Evolutionary conservation across 257 asterid species (phyloP), one percentile per base, ranked within the genome.

Genomic region (Datura wrightii): DNA sequence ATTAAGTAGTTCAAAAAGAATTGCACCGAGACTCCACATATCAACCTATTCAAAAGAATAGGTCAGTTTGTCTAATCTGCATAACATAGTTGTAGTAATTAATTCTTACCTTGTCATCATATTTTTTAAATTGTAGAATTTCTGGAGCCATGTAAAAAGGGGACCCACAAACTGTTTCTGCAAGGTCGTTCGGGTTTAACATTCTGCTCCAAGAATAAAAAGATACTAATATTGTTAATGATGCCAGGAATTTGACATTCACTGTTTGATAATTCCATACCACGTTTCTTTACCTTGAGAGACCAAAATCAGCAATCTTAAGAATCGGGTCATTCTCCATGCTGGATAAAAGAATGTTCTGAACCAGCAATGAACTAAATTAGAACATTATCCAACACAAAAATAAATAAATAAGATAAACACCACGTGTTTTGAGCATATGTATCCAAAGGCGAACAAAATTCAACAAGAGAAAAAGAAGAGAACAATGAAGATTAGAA

Each of bases 111-210:
- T 90, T 92, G 18, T 81, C 86, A 80, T 90, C 86, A 70, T 90
- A 90, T 80, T 80, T 90, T 86, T 87, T 91, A 71, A 92, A 92
- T 84, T 89, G 90, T 50, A 92, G 88, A 84, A 92, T 84, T 87
- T 92, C 93, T 42, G 93, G 93, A 87, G 93, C 92, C 93, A 92
- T 92, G 90, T 90, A 90, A 56, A 89, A 85, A 65, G 90, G 90
- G 46, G 94, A 86, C 7, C 94, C 92, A 82, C 94, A 90, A 44
- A 89, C 92, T 19, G 86, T 90, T 80, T 87, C 86, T 3, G 90
- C 91, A 84, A 78, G 85, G 79, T 86, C 90, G 66, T 85, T 80
- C 0, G 90, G 93, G 59, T 80, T 87, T 82, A 92, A 82, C 48
- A 85, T 86, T 86, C 91, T 92, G 90, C 82, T 70, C 74, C 85